Evolutionary conservation across 257 asterid species (phyloP).

Genomic region (Euphrasia confusa): DNA sequence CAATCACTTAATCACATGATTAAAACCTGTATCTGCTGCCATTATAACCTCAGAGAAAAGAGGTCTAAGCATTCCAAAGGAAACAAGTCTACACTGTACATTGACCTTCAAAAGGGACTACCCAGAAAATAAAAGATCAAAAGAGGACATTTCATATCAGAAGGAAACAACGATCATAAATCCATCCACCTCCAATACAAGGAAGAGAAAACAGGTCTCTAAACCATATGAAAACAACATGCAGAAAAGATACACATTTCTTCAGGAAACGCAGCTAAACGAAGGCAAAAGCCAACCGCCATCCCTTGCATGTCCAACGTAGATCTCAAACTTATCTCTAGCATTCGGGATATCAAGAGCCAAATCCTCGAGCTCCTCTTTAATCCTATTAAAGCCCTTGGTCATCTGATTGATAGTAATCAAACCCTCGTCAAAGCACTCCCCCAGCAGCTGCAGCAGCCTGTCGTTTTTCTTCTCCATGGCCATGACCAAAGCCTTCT

Average conservation of each 20-base stretch:
- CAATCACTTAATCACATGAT: too few species aligned
- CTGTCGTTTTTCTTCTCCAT: conserved; percentile 94
- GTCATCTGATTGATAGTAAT: too few species aligned
- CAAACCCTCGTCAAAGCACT: too few species aligned
- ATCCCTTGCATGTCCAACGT: conserved; percentile 49
- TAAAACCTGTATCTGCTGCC: too few species aligned
- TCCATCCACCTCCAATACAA: conserved; percentile 2
- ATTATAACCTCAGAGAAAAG: too few species aligned
- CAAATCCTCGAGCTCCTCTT: conserved; percentile 33
- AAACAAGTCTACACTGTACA: too few species aligned
- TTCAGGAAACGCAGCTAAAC: conserved; percentile 4
- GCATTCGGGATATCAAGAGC: conserved; percentile 96
- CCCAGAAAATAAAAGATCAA: too few species aligned
- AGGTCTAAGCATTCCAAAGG: too few species aligned
- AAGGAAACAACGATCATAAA: neutral
- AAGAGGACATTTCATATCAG: neutral
- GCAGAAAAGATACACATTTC: neutral
- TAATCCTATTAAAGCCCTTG: too few species aligned
- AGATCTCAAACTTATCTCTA: conserved; percentile 58
- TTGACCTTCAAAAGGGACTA: too few species aligned
- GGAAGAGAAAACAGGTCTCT: conserved; percentile 5
- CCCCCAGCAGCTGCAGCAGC: too few species aligned
- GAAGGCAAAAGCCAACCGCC: conserved; percentile 62
- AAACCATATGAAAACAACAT: neutral
- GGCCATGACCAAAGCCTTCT: conserved; percentile 94